Evolutionary conservation across 164 flowering plant species (phyloP), one percentile per base, ranked within the genome.

Genomic region (Vitis amurensis): DNA sequence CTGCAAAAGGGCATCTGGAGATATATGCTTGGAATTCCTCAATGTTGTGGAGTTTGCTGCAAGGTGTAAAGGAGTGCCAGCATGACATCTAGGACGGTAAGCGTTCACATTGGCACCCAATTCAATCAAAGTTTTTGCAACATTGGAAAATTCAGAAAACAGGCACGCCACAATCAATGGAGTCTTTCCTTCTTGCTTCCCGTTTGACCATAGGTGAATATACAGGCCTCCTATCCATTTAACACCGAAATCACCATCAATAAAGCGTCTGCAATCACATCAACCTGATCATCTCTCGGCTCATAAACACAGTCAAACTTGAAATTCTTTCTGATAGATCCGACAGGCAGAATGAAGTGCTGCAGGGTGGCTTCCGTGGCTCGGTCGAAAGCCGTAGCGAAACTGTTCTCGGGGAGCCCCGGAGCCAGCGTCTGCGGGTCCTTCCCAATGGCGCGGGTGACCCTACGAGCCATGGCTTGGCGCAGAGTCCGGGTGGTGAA

Each of bases 381-480:
- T 62, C 77, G 67, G 61, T 79, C 82, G 50, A 79, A 79, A 47
- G 82, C 76, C 17, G 56, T 4, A 11, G 82, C 82, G 72, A 79
- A 79, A 29, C 63, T 49, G 49, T 76, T 76, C 57, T 79, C 82
- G 0, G 82, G 82, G 12, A 79, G 71, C 14, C 50, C 79, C 4
- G 70, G 82, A 14, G 82, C 67, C 1, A 79, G 66, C 15, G 82
- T 79, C 19, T 75, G 68, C 1, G 79, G 79, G 55, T 79, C 82
- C 64, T 75, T 75, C 0, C 82, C 82, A 59, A 79, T 79, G 23
- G 82, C 75, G 56, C 78, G 72, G 73, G 59, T 74, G 27, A 79
- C 80, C 82, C 82, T 76, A 1, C 82, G 73, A 57, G 68, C 82
- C 82, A 79, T 79, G 67, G 82, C 82, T 66, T 73, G 80, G n/a